Conservation (phyloP, 108 stramenopile genomes). For the Cyclotella kingstonii region DNA sequence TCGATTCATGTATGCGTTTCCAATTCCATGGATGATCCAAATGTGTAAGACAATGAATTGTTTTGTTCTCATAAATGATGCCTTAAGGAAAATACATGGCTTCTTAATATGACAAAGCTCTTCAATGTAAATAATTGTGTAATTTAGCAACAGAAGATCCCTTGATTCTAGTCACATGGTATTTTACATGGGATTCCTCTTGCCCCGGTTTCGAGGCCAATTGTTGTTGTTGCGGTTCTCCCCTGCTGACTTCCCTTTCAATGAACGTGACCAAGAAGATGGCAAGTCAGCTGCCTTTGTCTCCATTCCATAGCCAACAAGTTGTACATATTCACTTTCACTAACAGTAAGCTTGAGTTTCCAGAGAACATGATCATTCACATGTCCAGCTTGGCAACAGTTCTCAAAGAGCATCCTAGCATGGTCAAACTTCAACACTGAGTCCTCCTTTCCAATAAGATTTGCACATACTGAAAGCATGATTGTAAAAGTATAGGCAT, state of each 20-base stretch:
- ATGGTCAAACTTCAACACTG: slow-evolving; percentile 48
- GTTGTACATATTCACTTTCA: slow-evolving; percentile 65
- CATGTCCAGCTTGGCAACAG: slow-evolving; percentile 77
- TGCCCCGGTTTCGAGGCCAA: slow-evolving; percentile 43
- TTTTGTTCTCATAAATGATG: slow-evolving; percentile 2
- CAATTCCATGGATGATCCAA: slow-evolving; percentile 48
- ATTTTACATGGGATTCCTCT: slow-evolving; percentile 26
- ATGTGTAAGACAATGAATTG: slow-evolving; percentile 14
- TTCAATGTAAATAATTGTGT: slow-evolving; percentile 25
- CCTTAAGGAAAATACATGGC: slow-evolving; percentile 10
- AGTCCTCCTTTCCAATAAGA: slow-evolving; percentile 73
- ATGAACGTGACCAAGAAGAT: slow-evolving; percentile 67
- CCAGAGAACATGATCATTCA: slow-evolving; percentile 84
- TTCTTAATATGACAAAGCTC: slow-evolving; percentile 4
- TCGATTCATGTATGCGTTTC: slow-evolving; percentile 44
- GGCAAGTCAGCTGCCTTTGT: slow-evolving; percentile 58
- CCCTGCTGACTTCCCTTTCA: slow-evolving; percentile 33
- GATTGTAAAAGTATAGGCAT: slow-evolving; percentile 89
- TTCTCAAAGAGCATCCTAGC: slow-evolving; percentile 72
- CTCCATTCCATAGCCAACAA: slow-evolving; percentile 61
- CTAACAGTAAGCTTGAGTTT: slow-evolving; percentile 81
- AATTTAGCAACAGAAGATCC: slow-evolving; percentile 32
- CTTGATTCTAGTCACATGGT: slow-evolving; percentile 5
- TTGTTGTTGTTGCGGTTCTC: slow-evolving; percentile 47
- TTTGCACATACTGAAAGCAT: slow-evolving; percentile 85